A percentile compares a stretch with the other conserved stretches of the same genome.
These are phyloP conservation scores for Theobroma grandiflorum DNA, from an alignment of 441 rosid genomes.

Conservation along the genomic window DNA sequence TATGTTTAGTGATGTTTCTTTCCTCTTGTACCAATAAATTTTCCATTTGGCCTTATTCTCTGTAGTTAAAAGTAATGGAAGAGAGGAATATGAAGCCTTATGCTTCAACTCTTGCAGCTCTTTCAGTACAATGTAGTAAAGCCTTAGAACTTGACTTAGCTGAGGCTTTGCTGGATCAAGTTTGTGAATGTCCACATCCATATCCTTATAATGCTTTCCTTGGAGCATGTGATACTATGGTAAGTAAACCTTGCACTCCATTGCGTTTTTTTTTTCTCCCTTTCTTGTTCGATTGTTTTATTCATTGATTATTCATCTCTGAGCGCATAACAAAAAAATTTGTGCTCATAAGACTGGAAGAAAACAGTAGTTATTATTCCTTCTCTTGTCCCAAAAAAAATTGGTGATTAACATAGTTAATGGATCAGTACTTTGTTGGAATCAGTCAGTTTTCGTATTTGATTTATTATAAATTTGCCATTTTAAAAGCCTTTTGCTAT, in stretches of 20 bases:
- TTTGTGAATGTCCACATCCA: slow-evolving; percentile 52
- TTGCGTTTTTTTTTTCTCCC: slow-evolving; percentile 14
- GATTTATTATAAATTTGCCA: neutral
- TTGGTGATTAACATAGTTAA: neutral
- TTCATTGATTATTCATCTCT: slow-evolving; percentile 3
- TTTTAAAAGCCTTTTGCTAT: neutral
- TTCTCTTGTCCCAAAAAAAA: neutral
- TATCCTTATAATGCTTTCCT: slow-evolving; percentile 73
- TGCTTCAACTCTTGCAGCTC: slow-evolving; percentile 59
- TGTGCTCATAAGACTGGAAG: neutral
- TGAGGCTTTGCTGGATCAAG: slow-evolving; percentile 69
- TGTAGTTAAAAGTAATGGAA: slow-evolving; percentile 68
- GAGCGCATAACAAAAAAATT: neutral
- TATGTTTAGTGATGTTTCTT: slow-evolving; percentile 28
- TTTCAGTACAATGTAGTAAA: slow-evolving; percentile 63
- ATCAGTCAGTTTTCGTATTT: neutral
- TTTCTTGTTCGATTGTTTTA: neutral
- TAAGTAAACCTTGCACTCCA: slow-evolving; percentile 42
- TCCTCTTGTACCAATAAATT: slow-evolving; percentile 16
- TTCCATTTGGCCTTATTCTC: slow-evolving; percentile 29
- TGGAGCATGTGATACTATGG: slow-evolving; percentile 69
- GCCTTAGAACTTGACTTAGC: slow-evolving; percentile 83
- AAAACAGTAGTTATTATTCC: neutral
- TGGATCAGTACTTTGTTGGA: neutral
- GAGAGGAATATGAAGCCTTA: slow-evolving; percentile 61